Conservation (phyloP, 805 yeast genomes). For the Spathaspora passalidarum region DNA sequence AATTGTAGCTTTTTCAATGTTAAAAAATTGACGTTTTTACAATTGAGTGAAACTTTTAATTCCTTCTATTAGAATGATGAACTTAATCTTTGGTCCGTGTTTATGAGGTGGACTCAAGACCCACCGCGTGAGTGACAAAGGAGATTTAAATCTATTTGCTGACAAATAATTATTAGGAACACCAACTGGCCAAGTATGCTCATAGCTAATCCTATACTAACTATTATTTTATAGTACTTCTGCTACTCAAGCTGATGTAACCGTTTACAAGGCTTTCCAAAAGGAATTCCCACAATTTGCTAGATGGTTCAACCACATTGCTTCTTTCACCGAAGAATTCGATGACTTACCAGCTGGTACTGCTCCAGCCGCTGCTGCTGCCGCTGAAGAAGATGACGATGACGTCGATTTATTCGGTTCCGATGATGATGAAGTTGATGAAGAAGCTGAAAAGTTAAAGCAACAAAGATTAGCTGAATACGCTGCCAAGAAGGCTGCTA, state of each 20-base stretch:
- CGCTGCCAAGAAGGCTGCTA: slow-evolving; percentile 95
- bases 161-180: slow-evolving; percentile 9
- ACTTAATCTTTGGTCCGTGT: slow-evolving; percentile 86
- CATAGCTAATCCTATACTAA: slow-evolving; percentile 4
- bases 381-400: slow-evolving; percentile 80
- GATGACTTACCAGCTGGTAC: slow-evolving; percentile 76
- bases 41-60: neutral
- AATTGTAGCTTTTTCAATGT: neutral
- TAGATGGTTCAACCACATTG: slow-evolving; percentile 99
- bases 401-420: slow-evolving; percentile 95
- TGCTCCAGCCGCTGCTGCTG: slow-evolving; percentile 48
- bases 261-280: slow-evolving; percentile 93
- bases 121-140: slow-evolving; percentile 89
- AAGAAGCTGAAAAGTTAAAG: slow-evolving; percentile 95
- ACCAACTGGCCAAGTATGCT: neutral
- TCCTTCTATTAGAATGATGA: slow-evolving; percentile 51
- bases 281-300: slow-evolving; percentile 87
- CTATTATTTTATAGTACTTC: slow-evolving; percentile 56
- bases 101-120: slow-evolving; percentile 95
- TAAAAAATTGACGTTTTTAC: neutral
- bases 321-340: slow-evolving; percentile 86
- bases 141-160: slow-evolving; percentile 30
- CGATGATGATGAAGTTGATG: slow-evolving; percentile 91
- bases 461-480: slow-evolving; percentile 97
- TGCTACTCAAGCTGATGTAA: slow-evolving; percentile 94